Base-by-base conservation (phyloP, 2,329 filamentous ascomycete genomes). In the Colletotrichum abscissum region DNA sequence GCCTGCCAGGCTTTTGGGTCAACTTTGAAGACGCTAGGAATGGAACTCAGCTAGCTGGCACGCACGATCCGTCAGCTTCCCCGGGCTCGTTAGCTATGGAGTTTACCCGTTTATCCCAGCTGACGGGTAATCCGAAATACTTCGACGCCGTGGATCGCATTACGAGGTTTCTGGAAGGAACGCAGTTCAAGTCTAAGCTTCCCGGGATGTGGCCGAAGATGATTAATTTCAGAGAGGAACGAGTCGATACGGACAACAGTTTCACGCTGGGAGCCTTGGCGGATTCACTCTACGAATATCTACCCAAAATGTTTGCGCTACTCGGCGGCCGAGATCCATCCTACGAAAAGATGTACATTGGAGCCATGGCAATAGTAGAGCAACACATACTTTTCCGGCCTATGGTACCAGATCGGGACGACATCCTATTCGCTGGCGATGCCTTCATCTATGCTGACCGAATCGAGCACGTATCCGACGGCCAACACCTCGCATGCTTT, bases 201-300 rank as follows among this genome's bases (percentile, higher is more conserved):
- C 93, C 93, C 0, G 94, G 94, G 0, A 86, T 95, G 81, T 95
- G 93, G 92, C 93, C 93, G 1, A 86, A 90, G 59, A 85, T 83
- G 68, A 82, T 95, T 9, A 90, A 92, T 78, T 90, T 78, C 87
- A 86, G 73, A 85, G 86, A 62, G 85, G 87, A 80, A 80, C 86
- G 80, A 78, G 84, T 84, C 57, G 74, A 75, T 2, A 57, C 42
- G 22, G 52, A 63, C 35, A 64, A 74, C 38, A 11, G 67, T 35
- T 85, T 84, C 55, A 82, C 82, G 0, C 76, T 85, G 11, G 84
- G 83, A 2, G 84, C 80, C 3, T 78, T 78, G 24, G 82, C 81
- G 5, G 86, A 87, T 69, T 87, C 83, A 5, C 67, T 82, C 1
- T 85, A 82, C 38, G 83, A 85, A 67, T 85, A 85, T 63, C 72